Evolutionary conservation across 2,329 filamentous ascomycete species (phyloP), one percentile per base, ranked within the genome.

Genomic region (Clarireedia hainanense): DNA sequence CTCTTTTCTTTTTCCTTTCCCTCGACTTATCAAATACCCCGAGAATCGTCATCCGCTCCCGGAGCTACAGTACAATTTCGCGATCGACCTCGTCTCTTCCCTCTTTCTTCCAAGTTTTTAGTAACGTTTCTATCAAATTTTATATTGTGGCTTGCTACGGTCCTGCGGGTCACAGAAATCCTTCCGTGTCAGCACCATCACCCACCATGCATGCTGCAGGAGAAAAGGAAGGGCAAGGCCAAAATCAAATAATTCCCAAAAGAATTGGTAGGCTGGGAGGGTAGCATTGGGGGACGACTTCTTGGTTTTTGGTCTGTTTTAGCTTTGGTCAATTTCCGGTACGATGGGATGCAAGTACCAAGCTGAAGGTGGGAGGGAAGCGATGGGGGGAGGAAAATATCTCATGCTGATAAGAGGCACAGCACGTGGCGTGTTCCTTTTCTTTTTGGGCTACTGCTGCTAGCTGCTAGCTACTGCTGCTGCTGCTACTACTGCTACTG

Each of bases 71-170:
- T 15, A 9, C 36, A 37, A 10, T 20, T 10, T 17, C n/a, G 20
- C 20, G 39, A 42, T 42, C 39, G 15, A 1, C 39, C 20, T 42
- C n/a, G 15, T 42, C 15, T 42, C 2, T 17, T 42, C 17, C 39
- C 39, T 42, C 15, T 42, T 42, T 42, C 6, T 42, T 14, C 39
- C 15, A 42, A 14, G 9, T 42, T 20, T 42, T 9, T n/a, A 47
- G 51, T 47, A 48, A 52, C 37, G 24, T 49, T 49, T 49, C 52
- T 50, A 43, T 55, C 46, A 50, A 55, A 50, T 55, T 15, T 50
- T 50, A 55, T 26, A 55, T 55, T 55, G 52, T 55, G 52, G 52
- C 52, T 55, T 55, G 52, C 52, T 54, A 34, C 52, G 52, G 52
- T 54, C 52, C 45, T 54, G 52, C 52, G 52, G 52, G 52, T 54